Evolutionary conservation across 129 eudicot genomes (phyloP).

Genomic region (Dittrichia graveolens): DNA sequence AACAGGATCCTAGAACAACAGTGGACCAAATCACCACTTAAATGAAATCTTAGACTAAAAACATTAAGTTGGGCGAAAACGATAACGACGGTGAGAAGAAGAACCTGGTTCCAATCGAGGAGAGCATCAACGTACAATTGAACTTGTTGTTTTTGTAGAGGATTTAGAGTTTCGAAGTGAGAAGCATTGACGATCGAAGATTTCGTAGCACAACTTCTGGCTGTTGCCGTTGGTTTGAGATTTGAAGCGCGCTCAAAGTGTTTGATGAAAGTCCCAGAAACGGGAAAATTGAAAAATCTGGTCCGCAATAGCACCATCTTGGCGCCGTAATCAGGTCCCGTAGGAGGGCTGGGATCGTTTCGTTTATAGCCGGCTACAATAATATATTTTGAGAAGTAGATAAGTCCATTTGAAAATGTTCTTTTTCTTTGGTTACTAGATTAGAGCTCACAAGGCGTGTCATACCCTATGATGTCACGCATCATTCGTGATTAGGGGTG

Average conservation of each 20-base stretch:
- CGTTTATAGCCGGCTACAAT: not conserved
- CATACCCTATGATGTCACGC: too few relatives aligned
- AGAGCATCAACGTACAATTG: constrained; percentile 67
- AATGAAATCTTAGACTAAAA: not conserved
- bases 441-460: too few relatives aligned
- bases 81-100: not conserved
- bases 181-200: constrained; percentile 32
- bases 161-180: constrained; percentile 63
- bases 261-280: constrained; percentile 66
- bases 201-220: constrained; percentile 31
- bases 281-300: constrained; percentile 20
- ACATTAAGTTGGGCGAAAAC: not conserved
- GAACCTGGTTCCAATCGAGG: constrained; percentile 91
- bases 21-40: too few relatives aligned
- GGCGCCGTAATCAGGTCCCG: constrained; percentile 36
- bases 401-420: not conserved
- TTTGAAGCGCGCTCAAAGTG: constrained; percentile 48
- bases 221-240: constrained; percentile 32
- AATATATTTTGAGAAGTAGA: not conserved
- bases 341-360: not conserved
- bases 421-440: too few relatives aligned
- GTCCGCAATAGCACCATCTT: constrained; percentile 49
- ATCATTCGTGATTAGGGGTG: too few relatives aligned
- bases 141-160: constrained; percentile 65
- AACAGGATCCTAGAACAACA: too few relatives aligned